Evolutionary conservation across 208 protist genomes (phyloP).

Genomic region (Trypanosoma congolense): DNA sequence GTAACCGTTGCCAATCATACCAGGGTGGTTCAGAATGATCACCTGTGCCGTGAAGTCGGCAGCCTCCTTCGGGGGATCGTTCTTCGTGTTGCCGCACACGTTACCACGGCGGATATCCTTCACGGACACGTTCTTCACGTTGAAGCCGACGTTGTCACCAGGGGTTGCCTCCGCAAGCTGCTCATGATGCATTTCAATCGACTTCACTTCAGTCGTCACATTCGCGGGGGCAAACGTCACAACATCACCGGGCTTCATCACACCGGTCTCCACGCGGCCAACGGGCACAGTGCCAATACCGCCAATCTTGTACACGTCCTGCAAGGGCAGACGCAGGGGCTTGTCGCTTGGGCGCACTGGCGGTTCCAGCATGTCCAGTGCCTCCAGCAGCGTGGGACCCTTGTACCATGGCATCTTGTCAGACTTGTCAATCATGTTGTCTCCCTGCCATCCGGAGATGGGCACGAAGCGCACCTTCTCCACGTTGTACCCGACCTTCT

Average conservation of each 20-base stretch:
- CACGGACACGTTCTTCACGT: constrained; percentile 90
- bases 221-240: constrained; percentile 56
- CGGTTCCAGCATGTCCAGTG: constrained; percentile 81
- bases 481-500: constrained; percentile 91
- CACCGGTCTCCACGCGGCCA: constrained; percentile 60
- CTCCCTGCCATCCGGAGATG: constrained; percentile 94
- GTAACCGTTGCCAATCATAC: constrained; percentile 88
- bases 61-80: constrained; percentile 61
- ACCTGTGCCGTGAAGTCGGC: constrained; percentile 89
- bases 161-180: constrained; percentile 61
- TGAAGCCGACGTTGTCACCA: constrained; percentile 94
- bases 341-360: constrained; percentile 90
- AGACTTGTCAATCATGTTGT: constrained; percentile 92
- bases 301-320: constrained; percentile 97
- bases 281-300: constrained; percentile 61
- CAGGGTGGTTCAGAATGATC: constrained; percentile 92
- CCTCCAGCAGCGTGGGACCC: constrained; percentile 86
- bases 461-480: constrained; percentile 92
- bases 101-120: constrained; percentile 90
- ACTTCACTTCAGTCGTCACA: constrained; percentile 64
- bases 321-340: constrained; percentile 91
- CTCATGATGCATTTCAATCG: constrained; percentile 91
- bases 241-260: constrained; percentile 49
- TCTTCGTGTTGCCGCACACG: constrained; percentile 55
- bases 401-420: constrained; percentile 93